Percentiles rank a stretch among this genome's conserved stretches.
Evolutionary conservation across 2,329 filamentous ascomycete species (phyloP).

Genomic region (Delphinella strobiligena): DNA sequence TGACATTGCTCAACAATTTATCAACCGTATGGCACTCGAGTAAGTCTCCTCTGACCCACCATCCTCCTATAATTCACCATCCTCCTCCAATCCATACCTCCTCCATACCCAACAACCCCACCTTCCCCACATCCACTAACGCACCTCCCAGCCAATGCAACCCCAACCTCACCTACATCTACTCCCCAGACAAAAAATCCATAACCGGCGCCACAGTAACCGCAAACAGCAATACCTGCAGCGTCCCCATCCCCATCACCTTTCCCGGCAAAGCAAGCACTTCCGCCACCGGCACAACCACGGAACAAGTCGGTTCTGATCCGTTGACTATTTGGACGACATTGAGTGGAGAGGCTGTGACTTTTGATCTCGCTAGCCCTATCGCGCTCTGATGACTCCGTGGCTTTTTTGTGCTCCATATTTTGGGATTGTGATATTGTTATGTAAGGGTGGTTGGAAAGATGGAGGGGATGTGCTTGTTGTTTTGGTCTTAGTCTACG

Average conservation of each 20-base stretch:
- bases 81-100: too few species aligned
- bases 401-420: too few species aligned
- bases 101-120: too few species aligned
- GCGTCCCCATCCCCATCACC: slow-evolving; percentile 42
- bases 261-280: slow-evolving; percentile 35
- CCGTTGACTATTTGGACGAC: slow-evolving; percentile 28
- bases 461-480: too few species aligned
- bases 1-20: slow-evolving; percentile 40
- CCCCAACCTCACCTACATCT: slow-evolving; percentile 36
- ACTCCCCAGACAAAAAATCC: slow-evolving; percentile 27
- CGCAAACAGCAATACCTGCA: slow-evolving; percentile 38
- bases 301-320: slow-evolving; percentile 41
- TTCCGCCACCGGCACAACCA: slow-evolving; percentile 24
- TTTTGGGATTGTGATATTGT: too few species aligned
- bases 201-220: slow-evolving; percentile 41
- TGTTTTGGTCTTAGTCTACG: too few species aligned
- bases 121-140: too few species aligned
- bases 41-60: too few species aligned
- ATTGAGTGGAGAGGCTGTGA: slow-evolving; percentile 23
- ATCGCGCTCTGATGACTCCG: too few species aligned
- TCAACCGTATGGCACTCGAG: slow-evolving; percentile 39
- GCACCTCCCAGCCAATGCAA: slow-evolving; percentile 43
- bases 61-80: too few species aligned
- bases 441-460: too few species aligned
- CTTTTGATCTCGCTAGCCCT: slow-evolving; percentile 19